phyloP scores from a whole-genome alignment of 2,329 filamentous ascomycete genomes.

The Diaporthe sp. region DNA sequence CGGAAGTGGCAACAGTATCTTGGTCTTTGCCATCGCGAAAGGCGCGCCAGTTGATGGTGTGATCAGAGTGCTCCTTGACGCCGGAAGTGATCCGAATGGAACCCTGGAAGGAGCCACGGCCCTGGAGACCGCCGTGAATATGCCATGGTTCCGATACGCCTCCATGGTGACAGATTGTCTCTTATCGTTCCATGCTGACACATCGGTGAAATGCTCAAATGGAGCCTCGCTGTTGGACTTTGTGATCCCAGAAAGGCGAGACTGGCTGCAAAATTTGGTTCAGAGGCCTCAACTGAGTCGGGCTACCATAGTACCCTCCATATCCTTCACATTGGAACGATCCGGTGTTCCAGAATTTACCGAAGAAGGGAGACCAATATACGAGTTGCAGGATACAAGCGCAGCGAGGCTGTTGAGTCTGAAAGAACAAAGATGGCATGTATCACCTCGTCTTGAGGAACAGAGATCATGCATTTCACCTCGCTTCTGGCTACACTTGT shows the following conservation, averaged over 20 bases:
- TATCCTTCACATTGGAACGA: too few relatives aligned
- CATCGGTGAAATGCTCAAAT: neutral
- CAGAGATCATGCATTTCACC: too few relatives aligned
- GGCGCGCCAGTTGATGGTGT: neutral
- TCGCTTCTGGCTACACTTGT: too few relatives aligned
- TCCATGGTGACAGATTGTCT: neutral
- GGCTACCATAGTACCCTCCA: neutral
- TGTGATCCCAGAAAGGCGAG: neutral
- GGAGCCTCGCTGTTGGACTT: neutral
- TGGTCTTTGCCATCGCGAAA: neutral
- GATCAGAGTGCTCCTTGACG: neutral
- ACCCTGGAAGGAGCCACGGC: neutral
- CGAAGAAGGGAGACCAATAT: too few relatives aligned
- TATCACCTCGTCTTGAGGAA: too few relatives aligned
- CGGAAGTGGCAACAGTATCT: neutral
- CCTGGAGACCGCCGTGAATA: neutral
- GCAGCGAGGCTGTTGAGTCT: too few relatives aligned
- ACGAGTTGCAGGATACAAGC: neutral
- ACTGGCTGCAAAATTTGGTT: neutral
- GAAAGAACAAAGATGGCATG: too few relatives aligned
- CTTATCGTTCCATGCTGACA: neutral
- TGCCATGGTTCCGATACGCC: neutral
- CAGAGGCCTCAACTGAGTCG: neutral
- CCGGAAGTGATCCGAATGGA: neutral
- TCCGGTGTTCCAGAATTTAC: too few relatives aligned